These are phyloP conservation scores for Quercus ilex DNA, from an alignment of 306 rosid species.

Conservation along the genomic window DNA sequence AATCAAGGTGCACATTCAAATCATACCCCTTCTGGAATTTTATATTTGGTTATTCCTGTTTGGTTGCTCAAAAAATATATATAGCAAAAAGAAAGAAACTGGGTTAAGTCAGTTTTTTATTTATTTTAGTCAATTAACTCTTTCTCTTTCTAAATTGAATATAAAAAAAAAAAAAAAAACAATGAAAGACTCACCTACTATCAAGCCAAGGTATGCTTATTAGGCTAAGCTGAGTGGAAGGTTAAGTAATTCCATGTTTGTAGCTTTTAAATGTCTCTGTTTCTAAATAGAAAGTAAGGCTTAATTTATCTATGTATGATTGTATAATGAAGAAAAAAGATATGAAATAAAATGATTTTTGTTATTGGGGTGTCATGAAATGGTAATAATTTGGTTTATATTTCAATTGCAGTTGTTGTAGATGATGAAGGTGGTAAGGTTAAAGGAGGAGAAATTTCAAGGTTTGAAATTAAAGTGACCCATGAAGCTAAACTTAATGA, in stretches of 20 bases:
- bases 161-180: no score
- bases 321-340: neutral
- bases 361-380: no score
- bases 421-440: no score
- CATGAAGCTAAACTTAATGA: no score
- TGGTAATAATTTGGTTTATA: no score
- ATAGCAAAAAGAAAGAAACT: neutral
- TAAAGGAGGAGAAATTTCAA: no score
- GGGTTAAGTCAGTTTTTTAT: neutral
- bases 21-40: neutral
- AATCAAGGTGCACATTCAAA: neutral
- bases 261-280: neutral
- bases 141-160: no score
- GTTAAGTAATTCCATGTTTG: neutral
- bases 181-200: no score
- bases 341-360: no score
- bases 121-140: neutral
- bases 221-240: neutral
- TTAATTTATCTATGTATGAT: neutral
- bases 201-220: no score
- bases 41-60: neutral
- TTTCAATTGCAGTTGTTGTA: no score
- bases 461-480: no score
- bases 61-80: neutral
- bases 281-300: neutral